phyloP scores from a whole-genome alignment of 306 rosid species.

The Quercus mongolica region DNA sequence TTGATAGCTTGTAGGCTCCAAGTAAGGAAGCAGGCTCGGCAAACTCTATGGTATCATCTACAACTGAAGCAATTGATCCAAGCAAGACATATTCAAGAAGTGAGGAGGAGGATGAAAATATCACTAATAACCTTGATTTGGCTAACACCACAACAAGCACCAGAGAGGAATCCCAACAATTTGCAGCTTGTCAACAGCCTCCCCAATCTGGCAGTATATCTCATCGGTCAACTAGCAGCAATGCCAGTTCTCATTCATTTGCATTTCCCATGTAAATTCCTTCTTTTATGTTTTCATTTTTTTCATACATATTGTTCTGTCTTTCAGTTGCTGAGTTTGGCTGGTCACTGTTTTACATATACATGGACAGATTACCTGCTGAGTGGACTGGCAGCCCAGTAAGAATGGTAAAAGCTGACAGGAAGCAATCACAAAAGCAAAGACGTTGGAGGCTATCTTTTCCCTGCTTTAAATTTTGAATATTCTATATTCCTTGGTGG shows the following conservation, averaged over 20 bases:
- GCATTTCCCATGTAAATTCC: conserved; percentile 67
- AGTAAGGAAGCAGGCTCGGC: conserved; percentile 23
- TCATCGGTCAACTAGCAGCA: conserved; percentile 57
- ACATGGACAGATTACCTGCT: conserved; percentile 44
- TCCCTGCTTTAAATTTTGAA: conserved; percentile 48
- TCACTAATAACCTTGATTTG: conserved; percentile 17
- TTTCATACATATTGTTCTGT: background rate
- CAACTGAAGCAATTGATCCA: conserved; percentile 6
- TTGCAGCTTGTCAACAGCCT: conserved; percentile 16
- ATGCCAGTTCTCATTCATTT: conserved; percentile 65
- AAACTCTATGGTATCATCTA: conserved; percentile 12
- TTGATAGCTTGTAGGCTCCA: conserved; percentile 30
- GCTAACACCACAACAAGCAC: conserved; percentile 8
- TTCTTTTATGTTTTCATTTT: background rate
- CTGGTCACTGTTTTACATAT: background rate
- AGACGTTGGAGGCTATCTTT: conserved; percentile 31
- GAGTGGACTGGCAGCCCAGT: conserved; percentile 91
- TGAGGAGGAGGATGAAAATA: conserved; percentile 22
- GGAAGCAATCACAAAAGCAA: conserved; percentile 17
- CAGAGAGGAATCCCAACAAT: conserved; percentile 25
- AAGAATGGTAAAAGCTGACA: conserved; percentile 60
- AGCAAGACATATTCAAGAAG: conserved; percentile 3
- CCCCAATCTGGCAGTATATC: conserved; percentile 31
- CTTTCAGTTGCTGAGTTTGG: background rate
- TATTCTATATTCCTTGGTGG: background rate